A percentile compares a stretch with the other conserved stretches of the same genome.
Conservation (phyloP, 495 filamentous ascomycete genomes). For the Lindgomyces ingoldianus region DNA sequence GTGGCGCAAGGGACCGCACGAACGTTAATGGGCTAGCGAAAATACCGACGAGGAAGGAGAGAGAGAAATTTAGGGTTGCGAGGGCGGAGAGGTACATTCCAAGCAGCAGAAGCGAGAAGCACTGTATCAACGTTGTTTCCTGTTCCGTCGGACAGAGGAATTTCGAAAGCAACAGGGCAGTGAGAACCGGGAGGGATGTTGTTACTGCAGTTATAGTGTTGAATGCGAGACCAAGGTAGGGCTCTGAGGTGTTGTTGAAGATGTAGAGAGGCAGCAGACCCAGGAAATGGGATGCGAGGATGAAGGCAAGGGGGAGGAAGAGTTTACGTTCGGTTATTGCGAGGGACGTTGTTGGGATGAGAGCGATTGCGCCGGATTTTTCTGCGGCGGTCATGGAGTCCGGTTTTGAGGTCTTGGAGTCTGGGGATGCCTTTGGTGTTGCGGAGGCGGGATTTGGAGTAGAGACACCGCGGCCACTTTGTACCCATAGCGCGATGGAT, state of each 20-base stretch:
- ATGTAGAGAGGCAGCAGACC: conserved; percentile 83
- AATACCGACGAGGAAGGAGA: conserved; percentile 82
- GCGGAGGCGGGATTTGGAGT: conserved; percentile 22
- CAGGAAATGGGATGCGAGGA: conserved; percentile 70
- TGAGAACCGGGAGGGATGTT: conserved; percentile 57
- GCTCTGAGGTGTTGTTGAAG: conserved; percentile 72
- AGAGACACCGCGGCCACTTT: conserved; percentile 60
- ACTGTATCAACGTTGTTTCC: conserved; percentile 77
- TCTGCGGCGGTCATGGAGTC: conserved; percentile 39
- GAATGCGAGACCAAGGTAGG: conserved; percentile 63
- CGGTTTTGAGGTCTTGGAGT: neutral
- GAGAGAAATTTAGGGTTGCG: conserved; percentile 93
- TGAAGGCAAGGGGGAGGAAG: conserved; percentile 73
- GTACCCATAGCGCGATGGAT: conserved; percentile 88
- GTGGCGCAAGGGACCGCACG: conserved; percentile 47
- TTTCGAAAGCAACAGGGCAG: conserved; percentile 56
- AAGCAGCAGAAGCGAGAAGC: conserved; percentile 86
- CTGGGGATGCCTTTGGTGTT: conserved; percentile 12
- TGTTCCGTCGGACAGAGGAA: conserved; percentile 59
- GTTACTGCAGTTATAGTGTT: conserved; percentile 59
- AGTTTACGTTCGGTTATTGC: conserved; percentile 64
- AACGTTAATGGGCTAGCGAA: conserved; percentile 76
- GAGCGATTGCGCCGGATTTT: conserved; percentile 41
- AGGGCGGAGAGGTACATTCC: conserved; percentile 90
- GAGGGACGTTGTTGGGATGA: conserved; percentile 42